Evolutionary conservation across 179 eudicot species (phyloP).

Genomic region (Heliamphora pulchella): DNA sequence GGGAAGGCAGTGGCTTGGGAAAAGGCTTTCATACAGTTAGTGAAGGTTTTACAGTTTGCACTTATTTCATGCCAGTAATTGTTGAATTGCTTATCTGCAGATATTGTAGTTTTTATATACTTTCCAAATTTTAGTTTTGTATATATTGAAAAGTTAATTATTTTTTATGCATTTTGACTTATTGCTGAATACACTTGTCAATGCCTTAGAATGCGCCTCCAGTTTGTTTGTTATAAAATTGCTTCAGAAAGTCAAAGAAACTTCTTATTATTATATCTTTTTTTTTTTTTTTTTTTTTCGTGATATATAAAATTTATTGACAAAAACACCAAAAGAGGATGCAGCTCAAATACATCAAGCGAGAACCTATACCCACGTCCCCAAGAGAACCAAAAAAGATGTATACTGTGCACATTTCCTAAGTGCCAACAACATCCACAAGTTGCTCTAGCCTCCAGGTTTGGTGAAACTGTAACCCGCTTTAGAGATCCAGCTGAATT

Average conservation of each 20-base stretch:
- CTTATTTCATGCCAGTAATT: not conserved
- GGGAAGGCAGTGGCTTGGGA: constrained; percentile 68
- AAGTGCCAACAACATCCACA: too few species aligned
- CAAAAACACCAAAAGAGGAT: not conserved
- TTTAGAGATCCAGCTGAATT: not conserved
- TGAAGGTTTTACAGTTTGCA: constrained; percentile 33
- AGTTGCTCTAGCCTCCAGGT: too few species aligned
- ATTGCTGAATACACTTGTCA: not conserved
- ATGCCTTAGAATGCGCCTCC: not conserved
- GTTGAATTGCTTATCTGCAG: not conserved
- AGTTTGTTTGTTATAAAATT: not conserved
- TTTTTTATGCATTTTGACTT: not conserved
- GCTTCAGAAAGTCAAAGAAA: not conserved
- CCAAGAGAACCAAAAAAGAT: not conserved
- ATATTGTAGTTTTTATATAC: not conserved
- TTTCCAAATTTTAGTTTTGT: not conserved
- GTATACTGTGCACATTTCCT: not conserved
- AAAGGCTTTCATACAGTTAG: constrained; percentile 62
- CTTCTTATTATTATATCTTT: not conserved
- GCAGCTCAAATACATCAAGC: not conserved
- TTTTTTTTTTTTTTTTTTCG: not conserved
- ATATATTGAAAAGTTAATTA: not conserved
- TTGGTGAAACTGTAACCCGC: not conserved
- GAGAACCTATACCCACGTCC: not conserved
- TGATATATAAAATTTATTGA: not conserved